Base-by-base conservation (phyloP, 805 yeast genomes). In the Starmerella vaccinii region DNA sequence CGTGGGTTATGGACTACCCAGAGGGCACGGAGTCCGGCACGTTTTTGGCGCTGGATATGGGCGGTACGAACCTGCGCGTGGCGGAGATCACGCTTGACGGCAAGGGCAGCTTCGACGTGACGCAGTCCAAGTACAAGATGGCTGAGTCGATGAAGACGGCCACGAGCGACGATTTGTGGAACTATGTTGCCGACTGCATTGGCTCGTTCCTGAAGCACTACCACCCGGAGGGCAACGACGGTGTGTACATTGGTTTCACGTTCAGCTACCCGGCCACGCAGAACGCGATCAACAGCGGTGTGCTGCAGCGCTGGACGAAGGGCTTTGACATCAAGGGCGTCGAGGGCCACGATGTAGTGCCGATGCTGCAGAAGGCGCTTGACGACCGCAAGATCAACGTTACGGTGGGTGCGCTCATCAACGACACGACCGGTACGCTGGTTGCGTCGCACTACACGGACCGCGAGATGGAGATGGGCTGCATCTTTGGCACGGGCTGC, bases 401-500 rank as follows among this genome's bases (percentile, higher is more conserved):
- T 61, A 75, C 78, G 43, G 94, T 90, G 51, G 88, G 86, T 56
- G 95, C 97, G 46, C 74, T 90, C 65, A 90, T 90, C 69, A 90
- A 89, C 71, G 98, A 90, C 68, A 90, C 98, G 58, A 86, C 96
- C 45, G 98, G 97, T 67, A 90, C 98, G 42, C 73, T 90, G 62
- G 95, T 90, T 55, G 97, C 97, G 30, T 88, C 97, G 46, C 80
- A 83, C 75, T 90, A 90, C 72, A 77, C 94, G 47, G 95, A 90
- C 65, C 78, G 90, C 33, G 80, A 78, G 61, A 81, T 95, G 57
- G 81, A 82, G 69, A 84, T 89, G 90, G 98, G 98, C 53, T 78
- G 87, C 64, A 90, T 90, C 61, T 90, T 88, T 66, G 98, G 97
- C 65, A 90, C 97, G 45, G 97, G 97, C 59, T 86, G 90, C 71